Evolutionary conservation across 2,329 filamentous ascomycete genomes (phyloP).

Genomic region (Diaporthe nobilis): DNA sequence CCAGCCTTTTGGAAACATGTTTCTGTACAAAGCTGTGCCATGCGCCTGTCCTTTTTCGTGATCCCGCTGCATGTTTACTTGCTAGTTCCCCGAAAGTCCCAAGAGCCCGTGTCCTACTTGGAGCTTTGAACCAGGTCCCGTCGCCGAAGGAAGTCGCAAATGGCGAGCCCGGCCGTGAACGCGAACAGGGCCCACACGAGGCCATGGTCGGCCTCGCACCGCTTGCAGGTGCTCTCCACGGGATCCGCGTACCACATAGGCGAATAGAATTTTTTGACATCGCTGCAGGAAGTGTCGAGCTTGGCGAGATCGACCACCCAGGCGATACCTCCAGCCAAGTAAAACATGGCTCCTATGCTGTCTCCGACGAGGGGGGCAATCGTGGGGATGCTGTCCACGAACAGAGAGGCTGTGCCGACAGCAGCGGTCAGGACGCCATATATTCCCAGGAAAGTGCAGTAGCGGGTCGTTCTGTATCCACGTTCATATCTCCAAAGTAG

Average conservation of each 20-base stretch:
- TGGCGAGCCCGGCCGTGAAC: neutral
- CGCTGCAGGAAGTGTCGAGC: neutral
- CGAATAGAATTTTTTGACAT: neutral
- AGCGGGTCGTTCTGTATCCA: neutral
- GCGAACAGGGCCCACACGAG: neutral
- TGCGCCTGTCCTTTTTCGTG: neutral
- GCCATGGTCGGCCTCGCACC: neutral
- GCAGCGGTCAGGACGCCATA: neutral
- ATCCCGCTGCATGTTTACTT: neutral
- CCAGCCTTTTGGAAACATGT: neutral
- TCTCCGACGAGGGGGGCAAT: neutral
- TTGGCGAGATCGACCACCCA: neutral
- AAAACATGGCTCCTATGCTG: neutral
- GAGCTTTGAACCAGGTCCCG: neutral
- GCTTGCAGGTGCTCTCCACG: neutral
- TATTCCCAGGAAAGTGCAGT: neutral
- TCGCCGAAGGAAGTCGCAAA: neutral
- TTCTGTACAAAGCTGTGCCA: neutral
- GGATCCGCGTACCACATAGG: accelerated
- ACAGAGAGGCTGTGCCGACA: neutral
- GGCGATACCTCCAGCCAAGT: slow-evolving; percentile 1
- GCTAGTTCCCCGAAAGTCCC: accelerated
- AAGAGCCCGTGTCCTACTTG: neutral
- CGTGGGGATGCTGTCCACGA: neutral
- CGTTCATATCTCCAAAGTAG: too few relatives aligned